Evolutionary conservation across 768 basidiomycete species (phyloP), one percentile per base, ranked within the genome.

Genomic region (Podaxis sp.): DNA sequence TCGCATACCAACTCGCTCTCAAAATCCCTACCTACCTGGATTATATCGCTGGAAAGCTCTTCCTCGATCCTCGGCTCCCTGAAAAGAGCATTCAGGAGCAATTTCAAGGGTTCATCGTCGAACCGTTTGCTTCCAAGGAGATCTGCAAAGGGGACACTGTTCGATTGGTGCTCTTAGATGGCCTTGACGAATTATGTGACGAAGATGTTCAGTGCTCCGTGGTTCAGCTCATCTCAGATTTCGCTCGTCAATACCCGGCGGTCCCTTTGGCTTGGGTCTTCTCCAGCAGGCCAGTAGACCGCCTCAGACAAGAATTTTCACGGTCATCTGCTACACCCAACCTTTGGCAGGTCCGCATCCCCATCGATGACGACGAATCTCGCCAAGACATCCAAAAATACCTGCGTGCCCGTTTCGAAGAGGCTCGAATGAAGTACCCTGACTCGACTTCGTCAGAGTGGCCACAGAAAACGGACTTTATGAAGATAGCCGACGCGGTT

Each of bases 141-240:
- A 24, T 51, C 24, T 28, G 11, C 24, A 15, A 19, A 11, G 12
- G 19, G 2, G 26, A 28, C 5, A 49, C 39, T 13, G 30, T n/a
- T 11, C 61, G 22, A 52, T 72, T 2, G 49, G 68, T 22, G 65
- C 73, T 59, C n/a, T 28, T 51, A 19, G 74, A 75, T 55, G 73
- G 71, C 2, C 63, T 75, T 3, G 74, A 75, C 48, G 74, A 72
- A 58, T 72, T 71, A 24, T 33, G 64, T 1, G 63, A 38, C 0
- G 15, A 57, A 5, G 48, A 58, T 28, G 30, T 52, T 0, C 71
- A 70, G 19, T 42, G 24, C 9, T 44, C 61, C 9, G 40, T 74
- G 24, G 57, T 71, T 6, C 30, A 42, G 1, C 30, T 56, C 12
- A 61, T 71, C 6, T 49, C 24, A 0, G 44, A 44, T 7, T 48